Evolutionary conservation across 2,329 filamentous ascomycete species (phyloP), one percentile per base, ranked within the genome.

Genomic region (Rhynchosporium secalis): DNA sequence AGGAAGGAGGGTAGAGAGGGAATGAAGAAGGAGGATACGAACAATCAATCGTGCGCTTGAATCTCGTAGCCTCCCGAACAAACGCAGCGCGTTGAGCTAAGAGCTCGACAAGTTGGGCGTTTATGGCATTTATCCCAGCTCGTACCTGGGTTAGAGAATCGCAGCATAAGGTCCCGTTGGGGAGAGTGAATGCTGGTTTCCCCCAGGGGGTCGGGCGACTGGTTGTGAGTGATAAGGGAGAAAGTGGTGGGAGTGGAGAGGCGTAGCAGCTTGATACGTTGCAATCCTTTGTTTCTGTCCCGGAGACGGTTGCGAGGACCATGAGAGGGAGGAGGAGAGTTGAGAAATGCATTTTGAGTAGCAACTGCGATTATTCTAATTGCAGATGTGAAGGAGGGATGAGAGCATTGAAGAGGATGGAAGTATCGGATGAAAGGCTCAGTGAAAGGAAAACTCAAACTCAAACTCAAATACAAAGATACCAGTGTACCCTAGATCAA

Each of bases 41-140:
- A 61, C 62, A 28, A 38, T 47, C 60, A 1, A 66, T 13, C 0
- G 61, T 68, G 3, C 5, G 56, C 45, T 67, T 66, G 26, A 67
- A 68, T n/a, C 66, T 62, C 9, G 65, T 67, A 5, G 65, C 66
- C 56, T 68, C 66, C 45, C 58, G 52, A 15, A 68, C 63, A 60
- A 59, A 68, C 10, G 49, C 66, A 1, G 61, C 65, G 55, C 63
- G 48, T 28, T 61, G 51, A 8, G 66, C 61, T 15, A 68, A 46
- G 8, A 67, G 43, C 10, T 43, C 12, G 4, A 68, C 20, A 2
- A 68, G 29, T n/a, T 67, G 59, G 0, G 31, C 36, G 26, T 67
- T 58, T 3, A 67, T 47, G 4, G 43, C 63, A 20, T 67, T 54
- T 40, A 67, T 65, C 1, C 66, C 65, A 15, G 26, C 54, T 55